Evolutionary conservation across 192 early-diverging fungal genomes (phyloP).

Genomic region (Backusella psychrophila): DNA sequence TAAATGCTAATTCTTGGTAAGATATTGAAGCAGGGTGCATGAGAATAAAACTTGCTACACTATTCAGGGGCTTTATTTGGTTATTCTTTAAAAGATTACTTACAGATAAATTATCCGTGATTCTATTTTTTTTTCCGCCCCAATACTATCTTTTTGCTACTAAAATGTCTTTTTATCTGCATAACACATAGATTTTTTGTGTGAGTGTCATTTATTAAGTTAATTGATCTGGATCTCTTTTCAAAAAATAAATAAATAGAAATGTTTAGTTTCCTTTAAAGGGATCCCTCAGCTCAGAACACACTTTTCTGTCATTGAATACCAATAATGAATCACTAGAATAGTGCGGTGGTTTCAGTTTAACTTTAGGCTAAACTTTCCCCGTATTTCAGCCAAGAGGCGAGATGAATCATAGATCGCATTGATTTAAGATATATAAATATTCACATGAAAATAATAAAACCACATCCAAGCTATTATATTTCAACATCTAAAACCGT

Average conservation of each 20-base stretch:
- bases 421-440: background rate
- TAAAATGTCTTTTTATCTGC: background rate
- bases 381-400: background rate
- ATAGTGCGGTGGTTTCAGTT: background rate
- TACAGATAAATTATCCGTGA: background rate
- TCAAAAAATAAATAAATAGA: background rate
- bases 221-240: background rate
- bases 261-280: background rate
- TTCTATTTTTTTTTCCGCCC: background rate
- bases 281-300: background rate
- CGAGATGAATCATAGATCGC: background rate
- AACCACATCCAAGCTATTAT: too few relatives aligned
- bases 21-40: background rate
- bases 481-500: too few relatives aligned
- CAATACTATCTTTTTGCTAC: background rate
- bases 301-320: background rate
- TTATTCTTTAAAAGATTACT: background rate
- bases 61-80: background rate
- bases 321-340: background rate
- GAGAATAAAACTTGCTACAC: background rate
- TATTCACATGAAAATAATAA: background rate
- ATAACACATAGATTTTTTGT: background rate
- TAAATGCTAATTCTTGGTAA: background rate
- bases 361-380: background rate
- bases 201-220: background rate